A percentile compares a stretch with the other conserved stretches of the same genome.
phyloP scores from a whole-genome alignment of 208 protist genomes.

The Herpetomonas samuelpessoai region DNA sequence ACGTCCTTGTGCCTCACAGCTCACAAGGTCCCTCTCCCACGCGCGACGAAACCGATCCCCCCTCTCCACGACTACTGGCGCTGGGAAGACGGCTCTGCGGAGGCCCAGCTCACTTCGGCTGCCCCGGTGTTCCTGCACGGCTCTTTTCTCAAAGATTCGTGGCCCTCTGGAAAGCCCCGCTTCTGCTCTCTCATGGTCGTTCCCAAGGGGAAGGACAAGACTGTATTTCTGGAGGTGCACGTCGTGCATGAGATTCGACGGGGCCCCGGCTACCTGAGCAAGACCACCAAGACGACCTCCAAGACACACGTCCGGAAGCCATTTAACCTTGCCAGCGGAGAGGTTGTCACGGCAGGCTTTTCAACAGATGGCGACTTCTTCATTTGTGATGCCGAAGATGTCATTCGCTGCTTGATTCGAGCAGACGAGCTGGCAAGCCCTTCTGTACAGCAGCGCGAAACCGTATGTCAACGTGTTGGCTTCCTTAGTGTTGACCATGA shows the following conservation, averaged over 20 bases:
- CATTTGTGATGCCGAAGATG: slow-evolving; percentile 74
- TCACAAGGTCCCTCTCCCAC: slow-evolving; percentile 4
- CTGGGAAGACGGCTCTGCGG: slow-evolving; percentile 51
- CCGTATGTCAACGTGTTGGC: slow-evolving; percentile 23
- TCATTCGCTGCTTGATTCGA: slow-evolving; percentile 61
- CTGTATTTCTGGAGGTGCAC: slow-evolving; percentile 78
- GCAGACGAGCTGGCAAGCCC: slow-evolving; percentile 33
- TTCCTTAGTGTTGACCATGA: slow-evolving; percentile 59
- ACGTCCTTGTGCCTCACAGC: neutral
- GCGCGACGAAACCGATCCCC: slow-evolving; percentile 22
- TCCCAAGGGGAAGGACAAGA: slow-evolving; percentile 50
- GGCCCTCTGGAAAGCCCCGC: slow-evolving; percentile 36
- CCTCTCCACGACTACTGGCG: slow-evolving; percentile 39
- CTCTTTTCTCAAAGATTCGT: slow-evolving; percentile 22
- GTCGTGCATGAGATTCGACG: slow-evolving; percentile 30
- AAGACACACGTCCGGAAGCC: slow-evolving; percentile 44
- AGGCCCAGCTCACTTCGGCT: slow-evolving; percentile 39
- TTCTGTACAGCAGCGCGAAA: slow-evolving; percentile 12
- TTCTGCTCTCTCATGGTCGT: slow-evolving; percentile 60
- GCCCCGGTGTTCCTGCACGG: slow-evolving; percentile 41
- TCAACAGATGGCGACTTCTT: slow-evolving; percentile 81
- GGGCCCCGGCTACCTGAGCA: slow-evolving; percentile 13
- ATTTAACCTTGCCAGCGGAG: slow-evolving; percentile 60
- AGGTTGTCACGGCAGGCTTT: slow-evolving; percentile 70
- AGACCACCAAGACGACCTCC: neutral